These are phyloP conservation scores for Pelargonium fulgidum DNA, from an alignment of 441 rosid genomes.

Conservation along the genomic window DNA sequence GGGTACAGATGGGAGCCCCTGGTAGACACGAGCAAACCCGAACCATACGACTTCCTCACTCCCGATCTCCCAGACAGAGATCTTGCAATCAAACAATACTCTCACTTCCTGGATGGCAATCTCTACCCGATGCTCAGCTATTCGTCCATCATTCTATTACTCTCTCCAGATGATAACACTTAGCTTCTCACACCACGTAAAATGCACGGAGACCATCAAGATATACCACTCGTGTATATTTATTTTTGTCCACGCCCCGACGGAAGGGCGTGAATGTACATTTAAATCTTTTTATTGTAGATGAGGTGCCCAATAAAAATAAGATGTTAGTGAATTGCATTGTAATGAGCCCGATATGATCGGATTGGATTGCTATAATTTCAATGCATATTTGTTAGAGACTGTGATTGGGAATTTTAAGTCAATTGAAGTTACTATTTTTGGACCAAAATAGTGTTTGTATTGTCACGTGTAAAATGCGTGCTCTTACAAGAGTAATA, in stretches of 20 bases:
- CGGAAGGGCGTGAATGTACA: neutral
- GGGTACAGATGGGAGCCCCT: conserved; percentile 82
- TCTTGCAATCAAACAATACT: conserved; percentile 52
- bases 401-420: no score
- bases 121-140: conserved; percentile 88
- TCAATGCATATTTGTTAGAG: neutral
- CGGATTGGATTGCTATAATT: no score
- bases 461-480: no score
- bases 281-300: neutral
- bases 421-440: no score
- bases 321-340: neutral
- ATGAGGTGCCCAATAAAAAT: neutral
- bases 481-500: neutral
- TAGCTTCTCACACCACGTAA: neutral
- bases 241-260: neutral
- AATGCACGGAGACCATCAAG: no score
- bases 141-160: conserved; percentile 68
- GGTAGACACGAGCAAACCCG: conserved; percentile 78
- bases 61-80: conserved; percentile 48
- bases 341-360: neutral
- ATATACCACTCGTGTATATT: neutral
- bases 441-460: no score
- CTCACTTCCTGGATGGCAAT: conserved; percentile 72
- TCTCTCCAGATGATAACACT: conserved; percentile 31
- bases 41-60: conserved; percentile 73